phyloP scores from a whole-genome alignment of 805 yeast genomes.

The Metschnikowia dekortorum region DNA sequence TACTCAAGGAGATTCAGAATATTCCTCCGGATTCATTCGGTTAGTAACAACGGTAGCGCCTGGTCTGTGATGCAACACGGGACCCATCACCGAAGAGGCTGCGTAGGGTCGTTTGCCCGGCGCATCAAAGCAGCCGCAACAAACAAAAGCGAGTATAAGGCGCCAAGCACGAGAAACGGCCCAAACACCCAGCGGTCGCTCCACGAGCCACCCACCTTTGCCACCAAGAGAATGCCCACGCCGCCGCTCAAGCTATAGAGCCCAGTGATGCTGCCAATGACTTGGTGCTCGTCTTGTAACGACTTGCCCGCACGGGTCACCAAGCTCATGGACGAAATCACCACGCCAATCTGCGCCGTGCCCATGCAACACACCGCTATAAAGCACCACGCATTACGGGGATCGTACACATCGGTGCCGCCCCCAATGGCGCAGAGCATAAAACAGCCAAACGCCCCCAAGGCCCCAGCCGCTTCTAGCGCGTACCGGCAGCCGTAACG shows the following conservation, averaged over 20 bases:
- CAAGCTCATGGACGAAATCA: constrained; percentile 61
- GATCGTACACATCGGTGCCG: constrained; percentile 25
- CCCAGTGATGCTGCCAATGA: constrained; percentile 66
- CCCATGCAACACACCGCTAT: constrained; percentile 47
- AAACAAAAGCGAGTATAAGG: constrained; percentile 25
- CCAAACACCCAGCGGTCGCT: constrained; percentile 55
- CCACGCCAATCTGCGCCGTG: constrained; percentile 56
- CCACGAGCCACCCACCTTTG: constrained; percentile 57
- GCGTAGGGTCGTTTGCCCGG: background rate
- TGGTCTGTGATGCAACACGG: no score
- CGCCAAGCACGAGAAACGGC: constrained; percentile 54
- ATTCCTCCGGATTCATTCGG: no score
- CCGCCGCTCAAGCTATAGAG: constrained; percentile 68
- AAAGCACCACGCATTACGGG: constrained; percentile 33
- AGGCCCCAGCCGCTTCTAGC: constrained; percentile 33
- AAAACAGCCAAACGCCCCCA: constrained; percentile 44
- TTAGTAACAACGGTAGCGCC: no score
- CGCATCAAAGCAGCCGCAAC: background rate
- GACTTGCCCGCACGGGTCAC: constrained; percentile 25
- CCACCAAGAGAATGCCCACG: constrained; percentile 55
- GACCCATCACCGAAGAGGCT: no score
- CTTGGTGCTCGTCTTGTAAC: constrained; percentile 31
- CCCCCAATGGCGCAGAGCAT: constrained; percentile 22
- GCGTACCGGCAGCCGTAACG: constrained; percentile 26
- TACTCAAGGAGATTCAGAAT: no score